Conservation (phyloP, 2,329 filamentous ascomycete genomes). For the Geosmithia flava region DNA sequence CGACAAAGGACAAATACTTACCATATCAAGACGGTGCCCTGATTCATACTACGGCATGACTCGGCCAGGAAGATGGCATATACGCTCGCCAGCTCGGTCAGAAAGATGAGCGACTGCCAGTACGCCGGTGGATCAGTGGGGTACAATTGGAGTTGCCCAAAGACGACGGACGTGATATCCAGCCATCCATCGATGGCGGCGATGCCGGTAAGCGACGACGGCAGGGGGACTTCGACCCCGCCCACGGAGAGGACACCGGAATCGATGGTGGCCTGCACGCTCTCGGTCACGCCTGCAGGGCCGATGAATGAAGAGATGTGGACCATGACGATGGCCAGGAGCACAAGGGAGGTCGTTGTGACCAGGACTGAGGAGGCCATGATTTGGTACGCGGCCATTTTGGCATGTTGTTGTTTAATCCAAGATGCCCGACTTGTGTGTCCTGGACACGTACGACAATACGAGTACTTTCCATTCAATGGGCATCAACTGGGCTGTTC, state of each 20-base stretch:
- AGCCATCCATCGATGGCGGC: slow-evolving; percentile 9
- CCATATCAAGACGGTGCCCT: slow-evolving; percentile 8
- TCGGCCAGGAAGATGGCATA: slow-evolving; percentile 14
- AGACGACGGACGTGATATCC: slow-evolving; percentile 7
- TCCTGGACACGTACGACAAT: too few species aligned
- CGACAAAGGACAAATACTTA: slow-evolving; percentile 6
- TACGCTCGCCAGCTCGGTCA: slow-evolving; percentile 13
- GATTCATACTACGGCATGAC: slow-evolving; percentile 7
- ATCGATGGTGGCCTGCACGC: slow-evolving; percentile 1
- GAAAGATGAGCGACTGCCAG: slow-evolving; percentile 14
- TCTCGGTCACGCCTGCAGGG: slow-evolving; percentile 4
- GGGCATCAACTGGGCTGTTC: too few species aligned
- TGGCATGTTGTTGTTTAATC: background rate
- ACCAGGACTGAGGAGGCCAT: background rate
- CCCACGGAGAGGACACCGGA: slow-evolving; percentile 1
- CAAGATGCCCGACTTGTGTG: background rate
- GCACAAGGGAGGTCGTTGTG: slow-evolving; percentile 9
- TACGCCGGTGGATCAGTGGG: slow-evolving; percentile 8
- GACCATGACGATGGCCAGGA: slow-evolving; percentile 8
- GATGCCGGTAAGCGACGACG: slow-evolving; percentile 9
- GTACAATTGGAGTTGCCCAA: slow-evolving; percentile 12
- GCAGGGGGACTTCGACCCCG: slow-evolving; percentile 4
- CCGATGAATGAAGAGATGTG: slow-evolving; percentile 8
- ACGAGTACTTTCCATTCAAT: too few species aligned
- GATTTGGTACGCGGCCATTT: background rate